Percentiles rank a stretch among this genome's conserved stretches.
Conservation (phyloP, 2,329 filamentous ascomycete genomes). For the Pyricularia pennisetigena region DNA sequence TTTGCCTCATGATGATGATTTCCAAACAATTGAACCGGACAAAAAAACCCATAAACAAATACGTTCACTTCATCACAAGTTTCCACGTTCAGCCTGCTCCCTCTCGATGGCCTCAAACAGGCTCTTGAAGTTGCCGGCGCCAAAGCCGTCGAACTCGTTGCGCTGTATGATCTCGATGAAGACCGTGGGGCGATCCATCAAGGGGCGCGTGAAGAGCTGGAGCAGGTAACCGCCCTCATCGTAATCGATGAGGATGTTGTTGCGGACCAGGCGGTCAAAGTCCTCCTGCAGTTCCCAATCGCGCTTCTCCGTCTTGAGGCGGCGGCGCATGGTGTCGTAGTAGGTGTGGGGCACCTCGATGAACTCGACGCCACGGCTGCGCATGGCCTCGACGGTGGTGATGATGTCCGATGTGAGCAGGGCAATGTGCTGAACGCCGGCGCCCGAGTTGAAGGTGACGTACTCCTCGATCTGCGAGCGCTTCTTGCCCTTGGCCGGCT, state of each 20-base stretch:
- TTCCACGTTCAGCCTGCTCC: constrained; percentile 79
- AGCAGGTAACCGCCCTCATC: constrained; percentile 82
- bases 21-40: neutral
- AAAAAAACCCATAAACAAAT: neutral
- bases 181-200: constrained; percentile 91
- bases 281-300: constrained; percentile 57
- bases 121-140: constrained; percentile 92
- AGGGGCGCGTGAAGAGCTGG: constrained; percentile 71
- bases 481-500: constrained; percentile 82
- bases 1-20: neutral
- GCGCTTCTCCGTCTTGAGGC: constrained; percentile 55
- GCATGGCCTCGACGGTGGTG: constrained; percentile 62
- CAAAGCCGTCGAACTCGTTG: constrained; percentile 83
- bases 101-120: constrained; percentile 92
- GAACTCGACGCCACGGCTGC: constrained; percentile 84
- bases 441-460: constrained; percentile 79
- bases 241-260: constrained; percentile 92
- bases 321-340: constrained; percentile 65
- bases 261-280: constrained; percentile 61
- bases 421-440: constrained; percentile 90
- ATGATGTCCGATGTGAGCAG: constrained; percentile 77
- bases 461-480: constrained; percentile 93
- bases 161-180: constrained; percentile 96
- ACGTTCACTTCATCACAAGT: constrained; percentile 39
- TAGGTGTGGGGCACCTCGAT: constrained; percentile 84